These are phyloP conservation scores for Neurospora sp. DNA, from an alignment of 2,329 filamentous ascomycete genomes.

Conservation along the genomic window DNA sequence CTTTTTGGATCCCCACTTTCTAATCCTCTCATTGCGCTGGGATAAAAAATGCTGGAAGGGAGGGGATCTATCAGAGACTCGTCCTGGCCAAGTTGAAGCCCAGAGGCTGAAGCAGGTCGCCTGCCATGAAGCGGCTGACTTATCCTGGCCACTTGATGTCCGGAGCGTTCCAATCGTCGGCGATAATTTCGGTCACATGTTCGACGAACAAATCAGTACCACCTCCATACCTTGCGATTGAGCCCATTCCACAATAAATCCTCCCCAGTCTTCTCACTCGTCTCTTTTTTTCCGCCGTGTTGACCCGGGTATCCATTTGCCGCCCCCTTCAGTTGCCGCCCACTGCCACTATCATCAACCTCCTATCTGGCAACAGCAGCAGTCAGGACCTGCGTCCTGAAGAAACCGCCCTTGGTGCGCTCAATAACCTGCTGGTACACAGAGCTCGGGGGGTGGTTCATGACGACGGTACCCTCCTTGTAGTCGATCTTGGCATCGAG, in stretches of 20 bases:
- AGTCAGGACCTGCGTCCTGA: slow-evolving; percentile 89
- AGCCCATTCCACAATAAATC: neutral
- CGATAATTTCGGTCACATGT: neutral
- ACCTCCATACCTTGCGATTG: neutral
- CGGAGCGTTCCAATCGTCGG: neutral
- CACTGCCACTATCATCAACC: neutral
- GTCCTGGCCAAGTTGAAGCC: neutral
- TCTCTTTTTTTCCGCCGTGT: neutral
- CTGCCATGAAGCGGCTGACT: neutral
- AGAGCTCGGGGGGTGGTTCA: slow-evolving; percentile 98
- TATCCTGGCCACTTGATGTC: neutral
- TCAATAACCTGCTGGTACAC: slow-evolving; percentile 99
- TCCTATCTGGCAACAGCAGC: slow-evolving; percentile 41
- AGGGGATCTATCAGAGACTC: neutral
- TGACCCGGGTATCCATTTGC: neutral
- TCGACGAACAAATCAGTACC: neutral
- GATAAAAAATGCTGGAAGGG: neutral
- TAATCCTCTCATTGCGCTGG: neutral
- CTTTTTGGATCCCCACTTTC: neutral
- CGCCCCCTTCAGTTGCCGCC: neutral
- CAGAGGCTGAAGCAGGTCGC: neutral
- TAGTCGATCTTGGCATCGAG: slow-evolving; percentile 99
- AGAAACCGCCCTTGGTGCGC: slow-evolving; percentile 97
- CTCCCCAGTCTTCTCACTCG: neutral
- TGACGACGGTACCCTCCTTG: slow-evolving; percentile 95